Base-by-base conservation (phyloP, 495 filamentous ascomycete species). In the Penicillium lagena region DNA sequence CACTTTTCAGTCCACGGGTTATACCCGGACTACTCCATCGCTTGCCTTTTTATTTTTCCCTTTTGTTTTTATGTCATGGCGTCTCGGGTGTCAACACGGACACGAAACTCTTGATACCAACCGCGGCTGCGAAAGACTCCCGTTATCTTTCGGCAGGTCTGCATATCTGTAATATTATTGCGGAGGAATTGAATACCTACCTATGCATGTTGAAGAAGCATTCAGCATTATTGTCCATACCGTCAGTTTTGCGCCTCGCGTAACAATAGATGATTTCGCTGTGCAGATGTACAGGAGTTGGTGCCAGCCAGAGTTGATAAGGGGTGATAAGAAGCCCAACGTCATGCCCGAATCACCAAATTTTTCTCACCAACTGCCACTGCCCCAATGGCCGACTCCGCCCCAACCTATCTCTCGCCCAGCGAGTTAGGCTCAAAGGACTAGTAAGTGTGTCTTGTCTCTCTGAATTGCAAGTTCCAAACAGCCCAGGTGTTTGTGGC, bases 351-450 rank as follows among this genome's bases (percentile, higher is more conserved):
- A 38, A 35, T 42, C 35, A 33, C 30, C 42, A 29, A 52, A 55
- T 45, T 53, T 60, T 58, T 53, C 37, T 49, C 42, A 10, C 46
- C 40, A 36, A 42, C 29, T 2, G 22, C 46, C 43, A 38, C 39
- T 22, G 17, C 36, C 29, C 39, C 42, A 49, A 61, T 61, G 56
- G 45, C 54, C n/a, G 57, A 55, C 7, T 37, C 47, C 14, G 62
- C 66, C 33, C 72, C 72, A 7, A 53, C 61, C 5, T 68, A 73
- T 52, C 61, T 79, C 11, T 60, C 64, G 17, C 72, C 75, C 22
- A 78, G 75, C 45, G 67, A 76, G 54, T 62, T 79, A 12, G 75
- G 75, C 40, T 75, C 72, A 33, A 78, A 75, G 51, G 70, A 78
- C 47, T 79, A 78, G 75, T 79, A 64, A 32, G 22, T 22, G 22